Base-by-base conservation (phyloP, 2,329 filamentous ascomycete genomes). In the Fusarium drepaniforme region DNA sequence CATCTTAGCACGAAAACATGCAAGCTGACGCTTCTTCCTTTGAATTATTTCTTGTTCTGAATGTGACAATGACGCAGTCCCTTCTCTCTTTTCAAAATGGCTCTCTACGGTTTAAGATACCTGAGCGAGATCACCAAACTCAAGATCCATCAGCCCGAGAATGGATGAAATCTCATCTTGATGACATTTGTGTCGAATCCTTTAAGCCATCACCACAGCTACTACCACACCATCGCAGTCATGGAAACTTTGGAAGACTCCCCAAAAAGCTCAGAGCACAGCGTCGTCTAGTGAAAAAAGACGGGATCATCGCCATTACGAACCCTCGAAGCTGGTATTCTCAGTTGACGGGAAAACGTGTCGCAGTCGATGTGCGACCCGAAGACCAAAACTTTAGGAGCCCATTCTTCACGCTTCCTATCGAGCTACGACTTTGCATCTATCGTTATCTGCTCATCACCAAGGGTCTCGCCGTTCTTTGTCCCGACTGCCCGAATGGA, bases 361-460 rank as follows among this genome's bases (percentile, higher is more conserved):
- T n/a, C 6, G 5, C 12, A 15, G n/a, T 33, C 28, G 18, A 56
- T 4, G 28, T 33, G 28, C 18, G 15, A 21, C 18, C 51, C 12
- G 8, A 33, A 12, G 5, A 21, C 15, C 28, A 8, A 12, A n/a
- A 56, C 13, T 35, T 5, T 5, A 4, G 4, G 18, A 33, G 28
- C 30, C 49, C 18, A 11, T 5, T 76, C 9, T 11, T 74, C 16
- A 3, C 23, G 3, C 23, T 75, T 0, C 71, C 73, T 6, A 18
- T 23, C 2, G 73, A 76, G 5, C 56, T 72, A 6, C 59, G 73
- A 12, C 64, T 75, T 11, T 21, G n/a, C 13, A 67, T 75, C 15
- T 76, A 74, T 18, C 61, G 46, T 11, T 15, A 60, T 0, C 73
- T 75, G 0, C 73, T 75, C n/a, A 7, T 56, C 21, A 71, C 62